Percentiles rank a stretch among this genome's conserved stretches.
phyloP scores from a whole-genome alignment of 106 monocot genomes.

The Cymbidium sinense region DNA sequence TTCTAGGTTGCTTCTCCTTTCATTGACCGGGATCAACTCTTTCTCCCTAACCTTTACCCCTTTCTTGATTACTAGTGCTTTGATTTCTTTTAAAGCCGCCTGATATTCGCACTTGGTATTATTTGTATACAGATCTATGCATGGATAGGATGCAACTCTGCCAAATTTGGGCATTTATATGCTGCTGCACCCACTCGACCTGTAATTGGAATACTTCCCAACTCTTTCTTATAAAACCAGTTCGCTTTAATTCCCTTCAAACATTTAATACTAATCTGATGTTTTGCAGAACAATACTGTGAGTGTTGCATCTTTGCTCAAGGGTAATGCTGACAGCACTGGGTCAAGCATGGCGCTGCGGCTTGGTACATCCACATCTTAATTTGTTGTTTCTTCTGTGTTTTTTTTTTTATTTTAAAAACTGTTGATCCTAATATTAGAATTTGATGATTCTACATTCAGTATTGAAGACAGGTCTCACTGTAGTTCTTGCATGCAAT shows the following conservation, averaged over 20 bases:
- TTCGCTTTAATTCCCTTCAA: no score
- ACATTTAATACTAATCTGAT: no score
- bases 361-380: slow-evolving; percentile 11
- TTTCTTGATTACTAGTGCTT: no score
- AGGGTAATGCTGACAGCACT: slow-evolving; percentile 17
- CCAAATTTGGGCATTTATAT: slow-evolving; percentile 26
- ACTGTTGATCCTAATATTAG: neutral
- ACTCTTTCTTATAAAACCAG: neutral
- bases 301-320: slow-evolving; percentile 17
- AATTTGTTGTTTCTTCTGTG: neutral
- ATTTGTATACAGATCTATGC: slow-evolving; percentile 18
- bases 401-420: no score
- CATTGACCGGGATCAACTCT: no score
- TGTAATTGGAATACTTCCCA: slow-evolving; percentile 8
- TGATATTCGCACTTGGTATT: neutral
- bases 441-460: slow-evolving; percentile 4
- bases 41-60: no score
- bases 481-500: slow-evolving; percentile 24
- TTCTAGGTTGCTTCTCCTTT: no score
- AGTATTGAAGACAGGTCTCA: slow-evolving; percentile 26
- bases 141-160: slow-evolving; percentile 26
- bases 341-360: slow-evolving; percentile 21
- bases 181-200: slow-evolving; percentile 19
- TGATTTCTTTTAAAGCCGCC: no score
- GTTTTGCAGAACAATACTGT: slow-evolving; percentile 19